Evolutionary conservation across 306 rosid species (phyloP).

Genomic region (Sesbania bispinosa): DNA sequence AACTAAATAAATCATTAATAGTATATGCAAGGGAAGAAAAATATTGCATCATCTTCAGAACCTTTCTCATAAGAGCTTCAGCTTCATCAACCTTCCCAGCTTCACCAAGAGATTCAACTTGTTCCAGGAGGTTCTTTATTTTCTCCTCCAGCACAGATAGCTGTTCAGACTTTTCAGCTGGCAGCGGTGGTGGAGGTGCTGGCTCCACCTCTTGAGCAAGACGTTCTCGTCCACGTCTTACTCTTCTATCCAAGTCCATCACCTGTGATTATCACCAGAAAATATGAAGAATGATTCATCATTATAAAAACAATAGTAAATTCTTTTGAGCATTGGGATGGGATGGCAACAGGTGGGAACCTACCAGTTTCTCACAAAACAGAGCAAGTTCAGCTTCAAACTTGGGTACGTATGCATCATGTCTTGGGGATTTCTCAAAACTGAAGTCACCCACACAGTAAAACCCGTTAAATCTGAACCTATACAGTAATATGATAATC

Average conservation of each 20-base stretch:
- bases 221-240: conserved; percentile 92
- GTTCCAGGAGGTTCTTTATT: conserved; percentile 95
- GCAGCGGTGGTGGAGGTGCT: conserved; percentile 70
- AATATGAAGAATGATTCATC: not conserved
- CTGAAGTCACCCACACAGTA: conserved; percentile 40
- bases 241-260: conserved; percentile 97
- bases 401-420: conserved; percentile 71
- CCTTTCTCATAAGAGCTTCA: conserved; percentile 99
- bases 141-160: conserved; percentile 87
- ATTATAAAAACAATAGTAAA: conserved; percentile 11
- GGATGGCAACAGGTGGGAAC: conserved; percentile 3
- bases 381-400: conserved; percentile 95
- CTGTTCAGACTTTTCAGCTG: conserved; percentile 86
- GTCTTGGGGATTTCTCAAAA: conserved; percentile 93
- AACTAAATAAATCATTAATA: not conserved
- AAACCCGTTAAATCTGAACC: not conserved
- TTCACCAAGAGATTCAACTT: conserved; percentile 95
- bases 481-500: not conserved
- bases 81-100: conserved; percentile 99
- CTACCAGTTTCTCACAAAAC: conserved; percentile 93
- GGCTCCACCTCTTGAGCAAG: conserved; percentile 99
- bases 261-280: conserved; percentile 49
- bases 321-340: not conserved
- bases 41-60: conserved; percentile 29
- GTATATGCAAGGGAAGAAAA: conserved; percentile 5